Conservation (phyloP, 306 rosid species). For the Vachellia pachyceras region DNA sequence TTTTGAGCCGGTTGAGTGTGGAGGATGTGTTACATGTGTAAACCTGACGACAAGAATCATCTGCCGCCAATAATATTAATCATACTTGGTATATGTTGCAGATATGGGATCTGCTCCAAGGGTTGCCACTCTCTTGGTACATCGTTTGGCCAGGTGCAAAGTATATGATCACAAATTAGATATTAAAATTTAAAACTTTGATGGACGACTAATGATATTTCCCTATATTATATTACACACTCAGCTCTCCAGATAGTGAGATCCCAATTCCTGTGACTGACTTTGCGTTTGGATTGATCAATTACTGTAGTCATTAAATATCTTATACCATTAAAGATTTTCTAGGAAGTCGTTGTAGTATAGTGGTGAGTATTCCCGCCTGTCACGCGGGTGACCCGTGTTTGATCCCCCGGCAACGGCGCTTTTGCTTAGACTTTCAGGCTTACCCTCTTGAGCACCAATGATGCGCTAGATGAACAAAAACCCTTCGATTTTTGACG, state of each 20-base stretch:
- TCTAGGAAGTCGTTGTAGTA: constrained; percentile 58
- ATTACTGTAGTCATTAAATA: no score
- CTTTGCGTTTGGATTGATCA: no score
- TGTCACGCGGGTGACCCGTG: constrained; percentile 72
- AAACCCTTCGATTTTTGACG: no score
- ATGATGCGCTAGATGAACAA: not conserved
- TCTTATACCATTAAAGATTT: no score
- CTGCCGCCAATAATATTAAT: no score
- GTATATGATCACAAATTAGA: not conserved
- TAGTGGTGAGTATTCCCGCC: constrained; percentile 73
- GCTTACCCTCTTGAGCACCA: not conserved
- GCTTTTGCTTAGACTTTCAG: not conserved
- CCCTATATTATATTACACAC: no score
- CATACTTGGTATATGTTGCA: not conserved
- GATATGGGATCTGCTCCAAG: not conserved
- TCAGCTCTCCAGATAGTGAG: not conserved
- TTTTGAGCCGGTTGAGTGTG: no score
- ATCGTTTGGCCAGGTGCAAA: no score
- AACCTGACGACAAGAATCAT: no score
- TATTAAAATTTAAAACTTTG: not conserved
- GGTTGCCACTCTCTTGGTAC: not conserved
- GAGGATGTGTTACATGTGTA: no score
- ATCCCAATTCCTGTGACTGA: not conserved
- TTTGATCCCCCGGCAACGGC: constrained; percentile 70
- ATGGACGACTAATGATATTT: not conserved